phyloP scores from a whole-genome alignment of 306 rosid species.

The Dalbergia cultrata region DNA sequence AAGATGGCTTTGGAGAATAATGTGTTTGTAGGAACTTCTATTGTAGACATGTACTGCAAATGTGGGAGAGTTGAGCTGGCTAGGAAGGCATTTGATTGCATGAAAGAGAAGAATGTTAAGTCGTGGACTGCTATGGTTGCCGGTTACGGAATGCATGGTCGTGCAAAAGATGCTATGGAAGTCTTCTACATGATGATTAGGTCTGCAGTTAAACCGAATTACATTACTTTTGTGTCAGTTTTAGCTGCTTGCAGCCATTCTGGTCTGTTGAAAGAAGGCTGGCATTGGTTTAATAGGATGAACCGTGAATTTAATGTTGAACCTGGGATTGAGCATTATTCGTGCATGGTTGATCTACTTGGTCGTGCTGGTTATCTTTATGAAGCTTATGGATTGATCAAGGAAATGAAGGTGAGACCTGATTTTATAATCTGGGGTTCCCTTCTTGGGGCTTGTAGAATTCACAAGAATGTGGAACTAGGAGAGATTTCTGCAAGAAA shows the following conservation, averaged over 20 bases:
- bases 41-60: slow-evolving; percentile 83
- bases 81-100: slow-evolving; percentile 71
- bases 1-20: slow-evolving; percentile 75
- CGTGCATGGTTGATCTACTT: slow-evolving; percentile 85
- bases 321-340: slow-evolving; percentile 82
- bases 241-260: slow-evolving; percentile 85
- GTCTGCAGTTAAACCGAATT: slow-evolving; percentile 66
- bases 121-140: slow-evolving; percentile 82
- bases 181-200: slow-evolving; percentile 66
- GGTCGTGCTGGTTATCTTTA: slow-evolving; percentile 78
- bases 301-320: slow-evolving; percentile 60
- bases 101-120: slow-evolving; percentile 76
- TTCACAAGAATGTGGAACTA: slow-evolving; percentile 75
- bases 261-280: slow-evolving; percentile 75
- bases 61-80: slow-evolving; percentile 80
- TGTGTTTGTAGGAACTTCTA: slow-evolving; percentile 68
- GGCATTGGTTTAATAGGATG: slow-evolving; percentile 85
- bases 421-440: slow-evolving; percentile 84
- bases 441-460: slow-evolving; percentile 80
- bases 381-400: slow-evolving; percentile 75
- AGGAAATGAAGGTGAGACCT: slow-evolving; percentile 71
- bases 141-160: slow-evolving; percentile 90
- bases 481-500: slow-evolving; percentile 75
- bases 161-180: slow-evolving; percentile 68
- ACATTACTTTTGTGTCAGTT: slow-evolving; percentile 74